Conservation (phyloP, 1,139 yeast species). For the Groenewaldozyma sp. region DNA sequence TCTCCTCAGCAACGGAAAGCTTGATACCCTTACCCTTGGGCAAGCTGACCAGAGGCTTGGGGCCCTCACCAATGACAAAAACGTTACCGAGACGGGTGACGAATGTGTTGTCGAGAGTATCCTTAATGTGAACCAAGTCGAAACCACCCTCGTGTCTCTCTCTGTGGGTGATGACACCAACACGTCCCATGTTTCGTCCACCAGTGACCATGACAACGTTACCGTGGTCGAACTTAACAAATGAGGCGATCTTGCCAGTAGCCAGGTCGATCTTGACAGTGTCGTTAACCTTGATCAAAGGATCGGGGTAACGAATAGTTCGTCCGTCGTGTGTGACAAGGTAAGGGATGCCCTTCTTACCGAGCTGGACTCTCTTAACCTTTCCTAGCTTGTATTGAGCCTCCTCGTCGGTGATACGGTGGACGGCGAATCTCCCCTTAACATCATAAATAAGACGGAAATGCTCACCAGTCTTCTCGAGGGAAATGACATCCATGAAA, state of each 20-base stretch:
- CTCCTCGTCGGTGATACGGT: slow-evolving; percentile 98
- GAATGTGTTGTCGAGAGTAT: slow-evolving; percentile 92
- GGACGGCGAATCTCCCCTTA: slow-evolving; percentile 98
- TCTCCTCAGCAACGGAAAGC: slow-evolving; percentile 96
- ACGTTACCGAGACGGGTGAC: slow-evolving; percentile 97
- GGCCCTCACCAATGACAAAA: slow-evolving; percentile 96
- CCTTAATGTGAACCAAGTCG: slow-evolving; percentile 98
- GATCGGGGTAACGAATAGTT: slow-evolving; percentile 99
- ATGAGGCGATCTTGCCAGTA: slow-evolving; percentile 87
- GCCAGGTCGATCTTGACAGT: slow-evolving; percentile 95
- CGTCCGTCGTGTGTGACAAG: slow-evolving; percentile 99
- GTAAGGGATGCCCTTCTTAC: slow-evolving; percentile 97
- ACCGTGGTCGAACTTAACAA: slow-evolving; percentile 92
- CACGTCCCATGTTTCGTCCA: slow-evolving; percentile 99
- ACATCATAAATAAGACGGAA: slow-evolving; percentile 97
- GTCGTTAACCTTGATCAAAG: slow-evolving; percentile 91
- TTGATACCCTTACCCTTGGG: slow-evolving; percentile 99
- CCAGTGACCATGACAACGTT: slow-evolving; percentile 96
- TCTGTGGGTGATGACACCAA: slow-evolving; percentile 96
- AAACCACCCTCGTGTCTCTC: slow-evolving; percentile 99
- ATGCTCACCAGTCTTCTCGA: slow-evolving; percentile 98
- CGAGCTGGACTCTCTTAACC: slow-evolving; percentile 95
- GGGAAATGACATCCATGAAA: slow-evolving; percentile 95
- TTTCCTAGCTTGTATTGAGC: slow-evolving; percentile 96
- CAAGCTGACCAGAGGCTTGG: slow-evolving; percentile 93